Conservation (phyloP, 768 basidiomycete genomes). For the Royoungia palumana region DNA sequence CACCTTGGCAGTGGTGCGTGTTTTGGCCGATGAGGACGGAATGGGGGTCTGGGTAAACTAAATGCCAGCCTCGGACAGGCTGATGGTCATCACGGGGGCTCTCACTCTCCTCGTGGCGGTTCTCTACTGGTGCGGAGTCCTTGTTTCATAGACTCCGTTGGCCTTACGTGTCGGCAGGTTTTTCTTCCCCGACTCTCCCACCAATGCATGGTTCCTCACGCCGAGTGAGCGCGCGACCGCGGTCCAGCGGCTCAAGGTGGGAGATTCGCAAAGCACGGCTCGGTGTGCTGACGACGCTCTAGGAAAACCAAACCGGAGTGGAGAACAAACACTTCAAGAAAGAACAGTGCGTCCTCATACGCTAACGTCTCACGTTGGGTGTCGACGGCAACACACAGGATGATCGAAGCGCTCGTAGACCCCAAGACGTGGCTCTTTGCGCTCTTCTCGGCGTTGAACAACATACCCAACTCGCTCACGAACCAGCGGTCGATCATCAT, state of each 20-base stretch:
- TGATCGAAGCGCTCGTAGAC: slow-evolving; percentile 65
- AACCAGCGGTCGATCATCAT: slow-evolving; percentile 67
- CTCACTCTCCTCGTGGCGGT: slow-evolving; percentile 53
- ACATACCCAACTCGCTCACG: slow-evolving; percentile 63
- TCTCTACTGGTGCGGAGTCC: slow-evolving; percentile 47
- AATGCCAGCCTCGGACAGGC: slow-evolving; percentile 32
- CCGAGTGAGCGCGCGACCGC: slow-evolving; percentile 60
- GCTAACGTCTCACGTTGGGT: background rate
- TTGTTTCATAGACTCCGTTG: background rate
- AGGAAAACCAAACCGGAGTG: slow-evolving; percentile 77
- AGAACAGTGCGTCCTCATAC: slow-evolving; percentile 58
- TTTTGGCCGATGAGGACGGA: background rate
- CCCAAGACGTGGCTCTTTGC: slow-evolving; percentile 79
- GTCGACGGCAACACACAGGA: slow-evolving; percentile 34
- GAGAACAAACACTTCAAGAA: slow-evolving; percentile 81
- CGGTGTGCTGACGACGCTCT: background rate
- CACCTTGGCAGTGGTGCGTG: slow-evolving; percentile 70
- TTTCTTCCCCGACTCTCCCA: slow-evolving; percentile 72
- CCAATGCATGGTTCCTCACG: slow-evolving; percentile 72
- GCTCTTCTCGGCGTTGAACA: slow-evolving; percentile 57
- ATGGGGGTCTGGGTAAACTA: background rate
- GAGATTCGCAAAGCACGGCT: background rate
- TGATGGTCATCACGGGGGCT: slow-evolving; percentile 67
- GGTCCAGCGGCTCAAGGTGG: slow-evolving; percentile 60
- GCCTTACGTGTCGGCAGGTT: slow-evolving; percentile 38